These are phyloP conservation scores for Globisporangium emineosum DNA, from an alignment of 352 stramenopile species.

Conservation along the genomic window DNA sequence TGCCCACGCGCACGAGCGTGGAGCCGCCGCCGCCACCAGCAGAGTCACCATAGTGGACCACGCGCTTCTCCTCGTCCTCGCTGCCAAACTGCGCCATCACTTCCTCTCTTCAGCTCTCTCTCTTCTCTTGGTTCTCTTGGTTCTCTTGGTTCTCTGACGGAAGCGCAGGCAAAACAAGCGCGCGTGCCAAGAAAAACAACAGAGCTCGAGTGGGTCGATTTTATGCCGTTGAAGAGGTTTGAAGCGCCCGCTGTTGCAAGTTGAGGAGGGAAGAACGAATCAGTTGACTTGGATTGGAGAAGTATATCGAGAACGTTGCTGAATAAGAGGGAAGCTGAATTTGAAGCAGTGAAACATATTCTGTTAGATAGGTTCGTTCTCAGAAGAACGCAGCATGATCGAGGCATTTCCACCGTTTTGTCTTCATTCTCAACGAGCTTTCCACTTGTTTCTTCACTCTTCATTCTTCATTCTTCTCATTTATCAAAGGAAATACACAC, in stretches of 20 bases:
- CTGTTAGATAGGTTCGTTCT: neutral
- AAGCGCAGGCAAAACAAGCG: neutral
- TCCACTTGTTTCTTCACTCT: neutral
- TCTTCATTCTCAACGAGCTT: neutral
- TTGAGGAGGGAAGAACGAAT: conserved; percentile 3
- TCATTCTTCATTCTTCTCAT: conserved; percentile 1
- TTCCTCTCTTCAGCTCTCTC: neutral
- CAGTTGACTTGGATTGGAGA: neutral
- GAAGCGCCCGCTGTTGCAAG: neutral
- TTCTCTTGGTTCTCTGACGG: no score
- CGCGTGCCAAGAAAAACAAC: conserved; percentile 2
- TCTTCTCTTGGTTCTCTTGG: neutral
- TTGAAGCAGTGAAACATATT: neutral
- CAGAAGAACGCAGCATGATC: neutral
- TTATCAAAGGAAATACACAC: conserved; percentile 12
- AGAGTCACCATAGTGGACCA: neutral
- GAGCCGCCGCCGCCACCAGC: neutral
- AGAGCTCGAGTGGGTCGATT: neutral
- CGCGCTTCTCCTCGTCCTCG: conserved; percentile 22
- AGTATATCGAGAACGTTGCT: conserved; percentile 4
- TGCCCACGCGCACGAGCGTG: conserved; percentile 41
- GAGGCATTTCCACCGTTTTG: no score
- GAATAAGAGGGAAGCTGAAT: neutral
- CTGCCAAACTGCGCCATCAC: conserved; percentile 21
- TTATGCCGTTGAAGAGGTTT: conserved; percentile 8